phyloP scores from a whole-genome alignment of 2,329 filamentous ascomycete species.

The Diaporthe humulicola region DNA sequence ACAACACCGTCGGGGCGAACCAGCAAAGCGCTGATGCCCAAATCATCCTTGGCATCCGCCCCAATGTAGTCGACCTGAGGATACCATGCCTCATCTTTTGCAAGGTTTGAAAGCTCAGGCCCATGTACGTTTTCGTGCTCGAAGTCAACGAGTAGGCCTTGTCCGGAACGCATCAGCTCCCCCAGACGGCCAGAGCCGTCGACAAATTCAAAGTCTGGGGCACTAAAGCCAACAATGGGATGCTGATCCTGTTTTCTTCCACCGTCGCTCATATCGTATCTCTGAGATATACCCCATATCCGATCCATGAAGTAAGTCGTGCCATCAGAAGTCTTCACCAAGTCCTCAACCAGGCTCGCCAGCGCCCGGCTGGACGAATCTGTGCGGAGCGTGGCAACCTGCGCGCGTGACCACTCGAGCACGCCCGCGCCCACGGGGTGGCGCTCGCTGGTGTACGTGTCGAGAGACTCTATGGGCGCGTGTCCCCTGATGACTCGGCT shows the following conservation, averaged over 20 bases:
- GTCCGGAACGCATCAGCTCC: not conserved
- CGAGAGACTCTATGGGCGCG: not conserved
- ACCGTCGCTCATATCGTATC: not conserved
- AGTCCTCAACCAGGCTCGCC: not conserved
- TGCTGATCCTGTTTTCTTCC: not conserved
- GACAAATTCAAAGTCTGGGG: not conserved
- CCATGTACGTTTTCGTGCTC: not conserved
- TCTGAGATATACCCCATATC: not conserved
- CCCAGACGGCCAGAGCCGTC: not conserved
- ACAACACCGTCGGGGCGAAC: not conserved
- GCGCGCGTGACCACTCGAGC: not conserved
- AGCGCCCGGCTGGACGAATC: not conserved
- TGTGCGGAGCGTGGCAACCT: not conserved
- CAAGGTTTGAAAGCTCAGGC: not conserved
- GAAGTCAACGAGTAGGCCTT: not conserved
- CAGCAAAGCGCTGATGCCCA: not conserved
- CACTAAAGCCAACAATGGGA: not conserved
- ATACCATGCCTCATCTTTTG: not conserved
- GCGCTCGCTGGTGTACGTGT: not conserved
- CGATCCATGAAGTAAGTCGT: not conserved
- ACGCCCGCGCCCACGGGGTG: not conserved
- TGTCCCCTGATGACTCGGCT: not conserved
- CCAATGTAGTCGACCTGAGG: not conserved
- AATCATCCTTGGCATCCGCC: not conserved
- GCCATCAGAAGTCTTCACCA: not conserved